Base-by-base conservation (phyloP, 1,284 basidiomycete genomes). In the Moesziomyces aphidis region DNA sequence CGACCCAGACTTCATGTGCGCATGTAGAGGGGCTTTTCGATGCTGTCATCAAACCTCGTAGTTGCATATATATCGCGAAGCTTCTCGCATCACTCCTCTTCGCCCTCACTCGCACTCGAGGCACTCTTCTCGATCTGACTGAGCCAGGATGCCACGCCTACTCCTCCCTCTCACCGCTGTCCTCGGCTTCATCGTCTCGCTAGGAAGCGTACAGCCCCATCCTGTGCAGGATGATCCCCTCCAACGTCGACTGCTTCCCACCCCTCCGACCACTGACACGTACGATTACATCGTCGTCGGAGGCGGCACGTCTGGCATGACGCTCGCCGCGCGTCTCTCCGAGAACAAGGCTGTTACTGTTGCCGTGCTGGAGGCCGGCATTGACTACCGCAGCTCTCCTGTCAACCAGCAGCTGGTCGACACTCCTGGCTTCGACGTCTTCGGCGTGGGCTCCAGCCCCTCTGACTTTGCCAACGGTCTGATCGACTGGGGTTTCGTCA, bases 281-380 rank as follows among this genome's bases (percentile, higher is more conserved):
- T 74, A 74, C 42, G 76, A 80, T 54, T 78, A 80, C 48, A 44
- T 80, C 31, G 58, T 79, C n/a, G 75, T 79, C 6, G 78, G 77
- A 6, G 77, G 52, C 17, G 76, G 76, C 21, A 80, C 76, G 0
- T 61, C 73, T 2, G 79, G 79, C 11, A 64, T 81, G 57, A 66
- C 76, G 5, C 61, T 81, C 4, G 78, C 79, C 6, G 57, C n/a
- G 1, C 68, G 79, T n/a, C 70, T 81, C 3, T 69, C 63, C 22
- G 76, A 81, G 50, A 66, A 79, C 43, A 46, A 55, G 4, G 36
- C 19, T 22, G 64, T 76, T 22, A 76, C 73, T 2, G 79, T 81
- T n/a, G 62, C 64, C 28, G 79, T 81, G 4, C 63, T 81, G 22
- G 78, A 80, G 50, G 78, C 78, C 0, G 78, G 78, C 28, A 75